A percentile compares a stretch with the other conserved stretches of the same genome.
These are phyloP conservation scores for Sistotremastrum niveocremeum DNA, from an alignment of 768 basidiomycete species.

Conservation along the genomic window DNA sequence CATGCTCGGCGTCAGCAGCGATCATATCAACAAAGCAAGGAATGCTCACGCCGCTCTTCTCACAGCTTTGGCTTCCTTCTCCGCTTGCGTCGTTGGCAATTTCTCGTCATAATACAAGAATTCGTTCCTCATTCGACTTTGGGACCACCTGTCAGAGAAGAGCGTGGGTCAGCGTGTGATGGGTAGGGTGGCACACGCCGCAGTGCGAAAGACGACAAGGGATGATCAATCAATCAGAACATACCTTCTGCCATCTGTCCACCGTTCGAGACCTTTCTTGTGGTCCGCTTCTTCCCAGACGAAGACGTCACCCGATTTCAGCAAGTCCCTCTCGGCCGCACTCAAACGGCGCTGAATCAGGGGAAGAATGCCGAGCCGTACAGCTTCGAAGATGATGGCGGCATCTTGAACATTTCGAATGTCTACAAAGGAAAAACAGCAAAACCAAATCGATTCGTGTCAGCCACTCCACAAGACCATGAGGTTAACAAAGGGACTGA, in stretches of 20 bases:
- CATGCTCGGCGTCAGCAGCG: too few relatives aligned
- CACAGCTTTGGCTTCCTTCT: slow-evolving; percentile 68
- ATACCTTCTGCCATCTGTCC: slow-evolving; percentile 35
- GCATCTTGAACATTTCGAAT: slow-evolving; percentile 15
- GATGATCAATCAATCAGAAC: slow-evolving; percentile 4
- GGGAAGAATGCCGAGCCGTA: slow-evolving; percentile 12
- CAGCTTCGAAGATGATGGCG: slow-evolving; percentile 14
- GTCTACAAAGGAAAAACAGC: slow-evolving; percentile 1
- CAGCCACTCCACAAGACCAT: too few relatives aligned
- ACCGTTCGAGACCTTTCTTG: slow-evolving; percentile 26
- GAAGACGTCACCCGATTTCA: slow-evolving; percentile 15
- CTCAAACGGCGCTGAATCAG: slow-evolving; percentile 12
- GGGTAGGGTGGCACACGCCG: too few relatives aligned
- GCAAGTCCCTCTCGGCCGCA: slow-evolving; percentile 12
- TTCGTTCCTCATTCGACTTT: slow-evolving; percentile 73
- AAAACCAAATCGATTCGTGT: too few relatives aligned
- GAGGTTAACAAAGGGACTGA: too few relatives aligned
- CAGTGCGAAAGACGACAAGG: too few relatives aligned
- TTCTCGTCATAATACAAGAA: slow-evolving; percentile 80
- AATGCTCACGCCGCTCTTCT: slow-evolving; percentile 22
- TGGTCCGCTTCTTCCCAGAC: slow-evolving; percentile 17
- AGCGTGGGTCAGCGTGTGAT: neutral
- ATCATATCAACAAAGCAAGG: too few relatives aligned
- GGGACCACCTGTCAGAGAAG: slow-evolving; percentile 33
- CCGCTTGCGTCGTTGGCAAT: slow-evolving; percentile 67